Evolutionary conservation across 1,139 yeast genomes (phyloP), one percentile per base, ranked within the genome.

Genomic region (Kazachstania sp.): DNA sequence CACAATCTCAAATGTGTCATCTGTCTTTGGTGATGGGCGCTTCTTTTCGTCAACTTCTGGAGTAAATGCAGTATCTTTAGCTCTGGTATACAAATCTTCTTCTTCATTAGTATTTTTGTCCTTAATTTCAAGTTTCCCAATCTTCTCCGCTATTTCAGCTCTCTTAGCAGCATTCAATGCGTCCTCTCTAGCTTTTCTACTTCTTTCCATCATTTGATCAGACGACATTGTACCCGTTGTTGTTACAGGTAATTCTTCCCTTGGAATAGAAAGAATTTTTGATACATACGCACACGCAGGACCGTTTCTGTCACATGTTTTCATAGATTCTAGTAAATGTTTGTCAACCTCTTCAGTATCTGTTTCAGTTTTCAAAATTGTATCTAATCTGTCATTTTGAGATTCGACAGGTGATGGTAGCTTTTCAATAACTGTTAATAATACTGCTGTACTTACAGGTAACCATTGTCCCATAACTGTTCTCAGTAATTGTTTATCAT

Each of bases 401-500:
- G 97, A 86, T 1, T 65, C 71, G 3, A 74, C 59, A 1, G 98
- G 98, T 13, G 95, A 83, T 0, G 97, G 97, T 44, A 94, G 66
- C 52, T 78, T 78, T 49, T 87, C 95, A 39, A 90, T 83, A 2
- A 92, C 95, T 2, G 95, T 80, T 11, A 94, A 75, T 36, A 92
- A 68, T 19, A 92, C 77, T 0, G 97, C 87, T 45, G 86, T 82
- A 36, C 97, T 84, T 9, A 94, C 77, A 0, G 99, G 97, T 26
- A 94, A 71, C 97, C 98, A 94, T 61, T 90, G 97, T 1, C 88
- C 78, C 79, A 90, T 80, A 11, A 94, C 78, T n/a, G 79, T 71
- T 48, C 74, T 75, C 37, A 88, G 66, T 40, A 87, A 66, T 44
- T 71, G 71, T 55, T 80, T 81, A 46, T 79, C 72, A 60, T 92